These are phyloP conservation scores for Acorus calamus DNA, from an alignment of 106 monocot species.

Conservation along the genomic window DNA sequence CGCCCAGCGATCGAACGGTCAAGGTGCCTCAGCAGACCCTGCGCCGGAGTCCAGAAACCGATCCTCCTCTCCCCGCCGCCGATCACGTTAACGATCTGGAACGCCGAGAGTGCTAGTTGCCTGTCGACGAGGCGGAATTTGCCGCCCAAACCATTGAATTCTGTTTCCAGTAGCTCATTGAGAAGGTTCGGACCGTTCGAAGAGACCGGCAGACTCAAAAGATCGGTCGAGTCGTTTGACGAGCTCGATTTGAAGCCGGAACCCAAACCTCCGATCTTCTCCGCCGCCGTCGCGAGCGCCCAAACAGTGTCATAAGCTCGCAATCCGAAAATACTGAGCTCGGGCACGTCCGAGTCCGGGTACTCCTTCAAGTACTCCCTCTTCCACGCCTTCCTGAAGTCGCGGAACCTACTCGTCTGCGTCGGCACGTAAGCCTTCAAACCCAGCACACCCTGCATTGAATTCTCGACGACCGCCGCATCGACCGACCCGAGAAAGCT, in stretches of 20 bases:
- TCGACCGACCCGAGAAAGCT: conserved; percentile 2
- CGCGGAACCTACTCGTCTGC: conserved; percentile 2
- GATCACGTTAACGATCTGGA: too few relatives aligned
- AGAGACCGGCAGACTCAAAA: too few relatives aligned
- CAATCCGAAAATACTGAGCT: conserved; percentile 19
- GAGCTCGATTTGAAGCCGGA: not conserved
- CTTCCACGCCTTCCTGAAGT: conserved; percentile 34
- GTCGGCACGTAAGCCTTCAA: conserved; percentile 29
- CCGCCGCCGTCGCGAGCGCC: conserved; percentile 47
- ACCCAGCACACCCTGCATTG: conserved; percentile 56
- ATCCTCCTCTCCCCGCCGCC: too few relatives aligned
- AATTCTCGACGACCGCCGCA: not conserved
- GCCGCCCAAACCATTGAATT: too few relatives aligned
- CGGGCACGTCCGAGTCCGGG: not conserved
- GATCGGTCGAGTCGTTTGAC: too few relatives aligned
- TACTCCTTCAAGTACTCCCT: conserved; percentile 19
- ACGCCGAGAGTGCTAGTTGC: too few relatives aligned
- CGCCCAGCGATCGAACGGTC: too few relatives aligned
- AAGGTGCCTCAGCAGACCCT: too few relatives aligned
- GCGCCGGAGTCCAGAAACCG: too few relatives aligned
- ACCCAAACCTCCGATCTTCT: conserved; percentile 7
- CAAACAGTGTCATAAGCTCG: conserved; percentile 58
- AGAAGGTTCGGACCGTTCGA: too few relatives aligned
- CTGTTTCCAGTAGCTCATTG: too few relatives aligned
- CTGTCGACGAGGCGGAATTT: too few relatives aligned